Percentiles rank a stretch among this genome's conserved stretches.
Evolutionary conservation across 495 filamentous ascomycete species (phyloP).

Genomic region (Neurospora sp.): DNA sequence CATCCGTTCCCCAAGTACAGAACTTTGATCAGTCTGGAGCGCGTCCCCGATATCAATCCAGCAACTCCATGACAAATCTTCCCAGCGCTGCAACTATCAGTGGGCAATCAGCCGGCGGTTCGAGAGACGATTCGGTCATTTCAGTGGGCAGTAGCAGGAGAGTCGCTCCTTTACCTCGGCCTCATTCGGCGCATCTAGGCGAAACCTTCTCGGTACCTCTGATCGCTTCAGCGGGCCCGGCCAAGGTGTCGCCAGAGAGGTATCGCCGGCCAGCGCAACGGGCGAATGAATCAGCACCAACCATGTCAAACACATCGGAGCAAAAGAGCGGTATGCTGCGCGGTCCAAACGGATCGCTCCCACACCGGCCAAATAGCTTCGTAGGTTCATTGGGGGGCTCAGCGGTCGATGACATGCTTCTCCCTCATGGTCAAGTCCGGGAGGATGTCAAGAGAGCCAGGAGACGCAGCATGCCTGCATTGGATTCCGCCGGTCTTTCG

Average conservation of each 20-base stretch:
- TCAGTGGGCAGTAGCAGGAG: conserved; percentile 15
- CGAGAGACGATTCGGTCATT: conserved; percentile 25
- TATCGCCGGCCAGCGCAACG: conserved; percentile 41
- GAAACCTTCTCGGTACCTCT: conserved; percentile 23
- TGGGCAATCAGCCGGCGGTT: conserved; percentile 5
- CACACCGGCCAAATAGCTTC: conserved; percentile 38
- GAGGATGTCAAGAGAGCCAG: conserved; percentile 70
- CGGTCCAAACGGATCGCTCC: conserved; percentile 17
- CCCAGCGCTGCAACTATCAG: conserved; percentile 19
- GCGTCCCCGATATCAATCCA: conserved; percentile 47
- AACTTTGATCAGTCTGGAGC: conserved; percentile 37
- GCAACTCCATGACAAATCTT: conserved; percentile 43
- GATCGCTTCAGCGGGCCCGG: conserved; percentile 24
- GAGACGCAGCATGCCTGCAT: conserved; percentile 70
- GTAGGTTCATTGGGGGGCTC: conserved; percentile 24
- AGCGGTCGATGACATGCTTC: conserved; percentile 44
- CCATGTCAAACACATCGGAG: conserved; percentile 12
- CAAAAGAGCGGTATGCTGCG: conserved; percentile 17
- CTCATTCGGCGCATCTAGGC: conserved; percentile 22
- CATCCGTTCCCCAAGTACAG: conserved; percentile 47
- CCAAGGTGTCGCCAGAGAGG: conserved; percentile 42
- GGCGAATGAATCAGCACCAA: conserved; percentile 26
- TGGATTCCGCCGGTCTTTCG: conserved; percentile 54
- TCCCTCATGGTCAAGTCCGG: conserved; percentile 34
- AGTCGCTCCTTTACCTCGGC: conserved; percentile 19